These are phyloP conservation scores for Berkeleyomyces rouxiae DNA, from an alignment of 2,329 filamentous ascomycete genomes.

Conservation along the genomic window DNA sequence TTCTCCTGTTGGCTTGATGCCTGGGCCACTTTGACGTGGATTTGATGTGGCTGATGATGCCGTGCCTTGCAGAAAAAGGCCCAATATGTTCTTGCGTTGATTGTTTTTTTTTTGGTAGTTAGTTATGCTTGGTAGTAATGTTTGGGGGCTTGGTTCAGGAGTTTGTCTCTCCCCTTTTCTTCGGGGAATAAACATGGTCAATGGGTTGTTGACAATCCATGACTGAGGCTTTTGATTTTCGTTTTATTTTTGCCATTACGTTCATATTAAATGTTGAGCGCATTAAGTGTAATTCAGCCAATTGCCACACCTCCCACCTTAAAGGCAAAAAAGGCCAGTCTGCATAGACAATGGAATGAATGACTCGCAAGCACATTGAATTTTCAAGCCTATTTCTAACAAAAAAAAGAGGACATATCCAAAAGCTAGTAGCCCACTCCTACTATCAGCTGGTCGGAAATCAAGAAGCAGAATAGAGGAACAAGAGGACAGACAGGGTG, in stretches of 20 bases:
- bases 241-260: background rate
- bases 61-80: constrained; percentile 2
- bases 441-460: background rate
- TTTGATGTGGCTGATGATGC: background rate
- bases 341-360: background rate
- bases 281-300: background rate
- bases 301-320: too few species aligned
- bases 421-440: background rate
- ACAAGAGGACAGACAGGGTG: background rate
- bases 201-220: background rate
- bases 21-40: background rate
- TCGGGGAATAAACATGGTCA: background rate
- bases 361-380: background rate
- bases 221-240: background rate
- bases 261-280: background rate
- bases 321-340: too few species aligned
- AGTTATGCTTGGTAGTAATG: background rate
- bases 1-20: background rate
- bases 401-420: background rate
- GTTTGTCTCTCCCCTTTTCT: background rate
- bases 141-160: background rate
- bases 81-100: background rate
- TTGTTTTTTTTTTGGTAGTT: background rate
- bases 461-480: background rate
- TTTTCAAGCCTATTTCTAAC: background rate